These are phyloP conservation scores for Sclerospora graminicola DNA, from an alignment of 352 stramenopile species.

Conservation along the genomic window DNA sequence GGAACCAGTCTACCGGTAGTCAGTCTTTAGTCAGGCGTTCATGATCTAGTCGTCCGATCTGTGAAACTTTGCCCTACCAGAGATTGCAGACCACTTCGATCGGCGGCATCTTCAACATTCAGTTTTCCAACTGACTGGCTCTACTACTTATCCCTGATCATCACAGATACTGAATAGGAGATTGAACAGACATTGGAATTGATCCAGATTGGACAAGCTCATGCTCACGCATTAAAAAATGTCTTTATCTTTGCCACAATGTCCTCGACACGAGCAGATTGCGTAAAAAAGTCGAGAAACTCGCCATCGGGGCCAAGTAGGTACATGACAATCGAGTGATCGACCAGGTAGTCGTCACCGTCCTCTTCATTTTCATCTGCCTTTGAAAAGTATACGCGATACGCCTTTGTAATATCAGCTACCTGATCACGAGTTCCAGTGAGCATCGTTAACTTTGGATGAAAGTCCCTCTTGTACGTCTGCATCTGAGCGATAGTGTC, in stretches of 20 bases:
- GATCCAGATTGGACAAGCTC: no score
- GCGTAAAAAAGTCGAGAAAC: constrained; percentile 99
- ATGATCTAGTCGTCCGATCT: no score
- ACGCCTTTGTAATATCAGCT: constrained; percentile 94
- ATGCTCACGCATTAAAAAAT: constrained; percentile 32
- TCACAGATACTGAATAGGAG: no score
- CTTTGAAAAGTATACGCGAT: constrained; percentile 98
- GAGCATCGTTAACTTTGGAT: constrained; percentile 83
- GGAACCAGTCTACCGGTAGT: no score
- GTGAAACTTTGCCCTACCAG: no score
- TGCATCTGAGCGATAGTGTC: constrained; percentile 95
- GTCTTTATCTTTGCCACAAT: constrained; percentile 91
- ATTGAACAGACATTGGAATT: no score
- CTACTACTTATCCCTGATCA: no score
- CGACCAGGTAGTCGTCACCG: constrained; percentile 99
- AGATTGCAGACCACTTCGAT: no score
- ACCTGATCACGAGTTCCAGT: constrained; percentile 92
- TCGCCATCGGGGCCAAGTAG: constrained; percentile 93
- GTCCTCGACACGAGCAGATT: constrained; percentile 91
- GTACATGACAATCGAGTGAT: constrained; percentile 99
- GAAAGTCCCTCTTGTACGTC: constrained; percentile 91
- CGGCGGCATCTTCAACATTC: no score
- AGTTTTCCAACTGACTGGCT: no score
- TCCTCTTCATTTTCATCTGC: constrained; percentile 89
- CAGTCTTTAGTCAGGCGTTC: no score